Percentiles rank a stretch among this genome's conserved stretches.
Evolutionary conservation across 257 asterid species (phyloP).

Genomic region (Capsicum pubescens): DNA sequence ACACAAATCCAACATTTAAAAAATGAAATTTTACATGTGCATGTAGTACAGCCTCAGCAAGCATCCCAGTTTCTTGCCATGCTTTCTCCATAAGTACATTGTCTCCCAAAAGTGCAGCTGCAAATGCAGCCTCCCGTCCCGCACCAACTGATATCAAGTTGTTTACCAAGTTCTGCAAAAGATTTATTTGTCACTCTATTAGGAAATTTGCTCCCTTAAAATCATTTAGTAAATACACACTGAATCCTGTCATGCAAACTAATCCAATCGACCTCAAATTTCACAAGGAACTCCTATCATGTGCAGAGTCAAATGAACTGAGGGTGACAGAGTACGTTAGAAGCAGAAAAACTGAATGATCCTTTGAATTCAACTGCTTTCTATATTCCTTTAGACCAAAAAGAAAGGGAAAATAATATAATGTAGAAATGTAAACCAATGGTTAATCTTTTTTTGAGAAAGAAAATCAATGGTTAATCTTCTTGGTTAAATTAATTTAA

Average conservation of each 20-base stretch:
- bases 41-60: constrained; percentile 97
- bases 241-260: constrained; percentile 3
- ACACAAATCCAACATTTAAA: not conserved
- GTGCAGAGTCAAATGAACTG: not conserved
- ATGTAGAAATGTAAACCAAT: constrained; percentile 10
- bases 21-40: constrained; percentile 62
- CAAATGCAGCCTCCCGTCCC: constrained; percentile 97
- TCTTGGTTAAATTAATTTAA: not conserved
- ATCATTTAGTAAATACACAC: not conserved
- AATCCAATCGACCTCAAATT: not conserved
- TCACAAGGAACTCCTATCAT: not conserved
- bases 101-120: constrained; percentile 96
- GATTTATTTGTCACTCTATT: not conserved
- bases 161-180: constrained; percentile 85
- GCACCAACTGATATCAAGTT: constrained; percentile 84
- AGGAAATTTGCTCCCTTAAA: constrained; percentile 17
- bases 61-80: constrained; percentile 99
- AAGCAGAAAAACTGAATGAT: constrained; percentile 16
- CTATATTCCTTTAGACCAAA: constrained; percentile 5
- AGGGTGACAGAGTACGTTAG: constrained; percentile 11
- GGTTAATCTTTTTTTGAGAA: not conserved
- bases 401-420: not conserved
- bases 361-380: constrained; percentile 12
- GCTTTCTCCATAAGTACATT: constrained; percentile 95
- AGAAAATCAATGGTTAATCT: constrained; percentile 2